These are phyloP conservation scores for Tetrapisispora nanseiensis DNA, from an alignment of 805 yeast genomes.

Conservation along the genomic window DNA sequence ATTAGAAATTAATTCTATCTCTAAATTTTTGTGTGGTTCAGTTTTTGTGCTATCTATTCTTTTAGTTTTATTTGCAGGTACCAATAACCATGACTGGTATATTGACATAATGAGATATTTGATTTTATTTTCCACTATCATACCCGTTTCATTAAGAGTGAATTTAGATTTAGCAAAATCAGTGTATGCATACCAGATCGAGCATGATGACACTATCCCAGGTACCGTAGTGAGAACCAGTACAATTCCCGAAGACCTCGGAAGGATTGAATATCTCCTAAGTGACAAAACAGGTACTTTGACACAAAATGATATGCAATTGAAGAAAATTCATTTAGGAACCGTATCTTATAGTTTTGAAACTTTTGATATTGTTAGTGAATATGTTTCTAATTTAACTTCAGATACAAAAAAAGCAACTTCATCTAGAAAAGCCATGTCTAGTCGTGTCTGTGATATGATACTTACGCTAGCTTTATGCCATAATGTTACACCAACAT, in stretches of 20 bases:
- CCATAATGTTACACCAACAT: constrained; percentile 93
- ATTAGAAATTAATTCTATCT: constrained; percentile 76
- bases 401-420: constrained; percentile 12
- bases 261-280: constrained; percentile 84
- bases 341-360: constrained; percentile 88
- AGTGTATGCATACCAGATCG: constrained; percentile 91
- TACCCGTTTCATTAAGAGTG: constrained; percentile 91
- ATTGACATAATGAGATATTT: constrained; percentile 83
- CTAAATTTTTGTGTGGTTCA: constrained; percentile 79
- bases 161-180: constrained; percentile 92
- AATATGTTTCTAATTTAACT: constrained; percentile 40
- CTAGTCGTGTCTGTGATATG: constrained; percentile 68
- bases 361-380: constrained; percentile 78
- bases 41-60: constrained; percentile 71
- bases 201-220: constrained; percentile 71
- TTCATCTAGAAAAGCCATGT: constrained; percentile 54
- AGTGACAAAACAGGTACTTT: constrained; percentile 96
- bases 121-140: constrained; percentile 86
- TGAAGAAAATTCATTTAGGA: constrained; percentile 88
- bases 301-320: constrained; percentile 96
- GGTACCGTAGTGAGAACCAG: constrained; percentile 92
- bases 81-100: constrained; percentile 65
- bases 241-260: constrained; percentile 95
- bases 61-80: constrained; percentile 75
- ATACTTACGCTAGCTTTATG: constrained; percentile 82